Percentiles rank a stretch among this genome's conserved stretches.
phyloP scores from a whole-genome alignment of 441 rosid genomes.

The Codiaeum variegatum region DNA sequence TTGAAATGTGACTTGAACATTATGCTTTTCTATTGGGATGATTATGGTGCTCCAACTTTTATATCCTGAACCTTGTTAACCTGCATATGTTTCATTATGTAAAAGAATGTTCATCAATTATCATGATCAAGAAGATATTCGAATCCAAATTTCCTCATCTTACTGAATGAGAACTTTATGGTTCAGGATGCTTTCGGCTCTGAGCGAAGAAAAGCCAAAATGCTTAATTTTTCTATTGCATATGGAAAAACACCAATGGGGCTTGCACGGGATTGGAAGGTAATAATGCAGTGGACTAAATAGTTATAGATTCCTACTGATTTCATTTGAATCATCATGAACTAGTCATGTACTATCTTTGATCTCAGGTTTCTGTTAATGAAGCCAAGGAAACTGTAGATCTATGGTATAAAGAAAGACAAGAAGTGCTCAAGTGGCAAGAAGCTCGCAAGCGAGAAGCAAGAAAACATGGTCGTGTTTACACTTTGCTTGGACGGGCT shows the following conservation, averaged over 20 bases:
- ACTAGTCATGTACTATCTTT: constrained; percentile 13
- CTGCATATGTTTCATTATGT: background rate
- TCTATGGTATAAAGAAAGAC: constrained; percentile 89
- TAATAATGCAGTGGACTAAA: constrained; percentile 25
- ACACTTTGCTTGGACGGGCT: constrained; percentile 84
- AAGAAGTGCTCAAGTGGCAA: constrained; percentile 90
- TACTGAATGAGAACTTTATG: constrained; percentile 13
- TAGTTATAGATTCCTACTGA: constrained; percentile 10
- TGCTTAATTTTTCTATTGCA: constrained; percentile 98
- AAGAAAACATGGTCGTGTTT: constrained; percentile 42
- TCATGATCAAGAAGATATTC: background rate
- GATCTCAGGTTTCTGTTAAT: constrained; percentile 65
- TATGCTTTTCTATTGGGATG: background rate
- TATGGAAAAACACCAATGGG: constrained; percentile 93
- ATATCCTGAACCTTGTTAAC: background rate
- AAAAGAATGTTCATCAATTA: background rate
- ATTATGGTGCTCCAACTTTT: background rate
- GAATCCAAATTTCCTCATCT: background rate
- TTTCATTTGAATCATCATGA: constrained; percentile 23
- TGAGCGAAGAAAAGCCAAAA: constrained; percentile 96
- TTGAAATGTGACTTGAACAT: background rate
- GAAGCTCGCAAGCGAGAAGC: constrained; percentile 73
- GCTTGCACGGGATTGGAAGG: constrained; percentile 97
- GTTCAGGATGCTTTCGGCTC: constrained; percentile 84
- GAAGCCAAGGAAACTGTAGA: constrained; percentile 82